A percentile compares a stretch with the other conserved stretches of the same genome.
phyloP scores from a whole-genome alignment of 1,284 basidiomycete genomes.

The Trametes sp. region DNA sequence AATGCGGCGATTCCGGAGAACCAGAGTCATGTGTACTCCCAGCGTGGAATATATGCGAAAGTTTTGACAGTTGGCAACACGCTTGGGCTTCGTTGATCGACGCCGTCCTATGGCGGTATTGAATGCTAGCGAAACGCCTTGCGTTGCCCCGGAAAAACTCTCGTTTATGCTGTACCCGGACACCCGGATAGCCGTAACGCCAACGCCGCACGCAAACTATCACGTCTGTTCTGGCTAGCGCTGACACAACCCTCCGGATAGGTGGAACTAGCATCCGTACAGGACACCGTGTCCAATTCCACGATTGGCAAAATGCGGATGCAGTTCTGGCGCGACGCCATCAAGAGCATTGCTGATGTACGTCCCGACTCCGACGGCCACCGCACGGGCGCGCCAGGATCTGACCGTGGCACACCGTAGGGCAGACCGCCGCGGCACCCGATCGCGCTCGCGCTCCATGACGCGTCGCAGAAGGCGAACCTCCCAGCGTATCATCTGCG shows the following conservation, averaged over 20 bases:
- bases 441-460: slow-evolving; percentile 78
- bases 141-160: neutral
- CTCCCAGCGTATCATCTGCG: slow-evolving; percentile 82
- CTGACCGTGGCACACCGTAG: slow-evolving; percentile 49
- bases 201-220: neutral
- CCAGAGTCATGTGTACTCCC: neutral
- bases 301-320: slow-evolving; percentile 88
- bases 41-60: neutral
- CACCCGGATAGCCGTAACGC: neutral
- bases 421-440: slow-evolving; percentile 83
- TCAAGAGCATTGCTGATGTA: slow-evolving; percentile 77
- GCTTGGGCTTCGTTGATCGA: neutral
- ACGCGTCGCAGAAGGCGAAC: slow-evolving; percentile 58
- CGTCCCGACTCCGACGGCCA: slow-evolving; percentile 38
- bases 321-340: slow-evolving; percentile 92
- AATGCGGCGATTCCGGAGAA: neutral
- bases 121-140: neutral
- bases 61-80: too few relatives aligned
- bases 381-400: neutral
- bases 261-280: slow-evolving; percentile 86
- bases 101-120: neutral
- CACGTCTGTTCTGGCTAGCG: too few relatives aligned
- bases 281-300: slow-evolving; percentile 81
- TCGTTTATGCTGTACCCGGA: slow-evolving; percentile 1
- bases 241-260: slow-evolving; percentile 41